phyloP scores from a whole-genome alignment of 2,329 filamentous ascomycete species.

The Diplocarpon mali region DNA sequence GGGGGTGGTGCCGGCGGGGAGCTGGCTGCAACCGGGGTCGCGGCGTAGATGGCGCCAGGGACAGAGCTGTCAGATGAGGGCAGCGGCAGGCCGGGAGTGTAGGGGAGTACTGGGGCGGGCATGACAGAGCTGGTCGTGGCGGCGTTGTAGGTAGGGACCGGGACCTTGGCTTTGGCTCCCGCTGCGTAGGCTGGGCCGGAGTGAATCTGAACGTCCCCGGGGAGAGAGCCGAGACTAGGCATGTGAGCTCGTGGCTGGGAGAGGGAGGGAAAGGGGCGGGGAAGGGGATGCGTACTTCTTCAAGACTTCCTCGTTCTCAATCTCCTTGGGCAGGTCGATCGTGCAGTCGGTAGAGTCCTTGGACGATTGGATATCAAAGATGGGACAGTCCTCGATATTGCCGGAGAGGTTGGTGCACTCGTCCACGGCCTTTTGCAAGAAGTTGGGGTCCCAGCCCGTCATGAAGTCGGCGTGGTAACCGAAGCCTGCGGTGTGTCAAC shows the following conservation, averaged over 20 bases:
- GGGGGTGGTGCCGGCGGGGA: constrained; percentile 15
- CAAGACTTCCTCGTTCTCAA: constrained; percentile 49
- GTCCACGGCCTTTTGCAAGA: constrained; percentile 62
- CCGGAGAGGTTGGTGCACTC: constrained; percentile 65
- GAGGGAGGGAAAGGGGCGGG: background rate
- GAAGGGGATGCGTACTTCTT: constrained; percentile 27
- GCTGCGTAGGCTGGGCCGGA: constrained; percentile 33
- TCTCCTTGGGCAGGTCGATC: constrained; percentile 45
- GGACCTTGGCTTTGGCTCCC: constrained; percentile 10
- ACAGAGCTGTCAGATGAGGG: constrained; percentile 13
- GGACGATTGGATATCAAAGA: constrained; percentile 60
- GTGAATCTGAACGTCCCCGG: constrained; percentile 47
- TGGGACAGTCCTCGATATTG: constrained; percentile 56
- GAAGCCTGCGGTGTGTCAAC: constrained; percentile 38
- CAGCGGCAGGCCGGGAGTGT: constrained; percentile 20
- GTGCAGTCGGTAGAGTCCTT: constrained; percentile 46
- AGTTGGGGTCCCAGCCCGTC: constrained; percentile 59
- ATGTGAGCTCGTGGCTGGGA: background rate
- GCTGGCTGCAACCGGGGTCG: background rate
- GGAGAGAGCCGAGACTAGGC: constrained; percentile 41
- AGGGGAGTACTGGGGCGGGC: constrained; percentile 21
- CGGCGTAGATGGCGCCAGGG: constrained; percentile 27
- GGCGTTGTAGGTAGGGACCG: constrained; percentile 10
- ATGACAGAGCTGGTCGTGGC: constrained; percentile 5
- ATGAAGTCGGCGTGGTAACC: constrained; percentile 77